Conservation (phyloP, 1,284 basidiomycete genomes). For the Fomitopsis palustris region DNA sequence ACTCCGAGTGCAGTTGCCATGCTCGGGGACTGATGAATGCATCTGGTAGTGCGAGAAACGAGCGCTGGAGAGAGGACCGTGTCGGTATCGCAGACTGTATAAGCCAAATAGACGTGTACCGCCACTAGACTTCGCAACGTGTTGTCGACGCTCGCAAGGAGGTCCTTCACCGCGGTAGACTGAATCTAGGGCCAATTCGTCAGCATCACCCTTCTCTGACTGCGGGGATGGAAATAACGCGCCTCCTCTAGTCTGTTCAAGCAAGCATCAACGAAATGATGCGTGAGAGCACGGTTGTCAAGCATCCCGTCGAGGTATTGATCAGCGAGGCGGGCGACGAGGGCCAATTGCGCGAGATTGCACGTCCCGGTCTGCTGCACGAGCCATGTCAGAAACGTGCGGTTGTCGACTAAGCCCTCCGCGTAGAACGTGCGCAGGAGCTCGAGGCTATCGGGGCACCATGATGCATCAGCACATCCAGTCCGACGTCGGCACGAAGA, state of each 20-base stretch:
- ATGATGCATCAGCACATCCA: constrained; percentile 1
- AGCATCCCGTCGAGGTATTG: constrained; percentile 78
- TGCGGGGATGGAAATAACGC: constrained; percentile 8
- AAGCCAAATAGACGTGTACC: constrained; percentile 34
- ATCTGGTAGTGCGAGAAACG: constrained; percentile 64
- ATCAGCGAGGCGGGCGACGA: constrained; percentile 74
- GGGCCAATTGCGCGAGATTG: constrained; percentile 84
- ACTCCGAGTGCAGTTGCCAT: constrained; percentile 51
- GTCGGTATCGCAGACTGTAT: not conserved
- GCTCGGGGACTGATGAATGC: constrained; percentile 70
- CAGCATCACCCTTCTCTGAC: not conserved
- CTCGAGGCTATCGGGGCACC: constrained; percentile 49
- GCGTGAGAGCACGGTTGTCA: constrained; percentile 59
- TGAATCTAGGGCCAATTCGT: constrained; percentile 41
- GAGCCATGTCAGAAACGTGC: constrained; percentile 81
- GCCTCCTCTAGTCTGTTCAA: constrained; percentile 71
- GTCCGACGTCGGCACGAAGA: not conserved
- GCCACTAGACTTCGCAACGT: constrained; percentile 56
- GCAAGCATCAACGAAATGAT: constrained; percentile 66
- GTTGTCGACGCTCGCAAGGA: constrained; percentile 52
- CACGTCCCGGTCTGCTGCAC: constrained; percentile 73
- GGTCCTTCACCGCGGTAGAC: constrained; percentile 45
- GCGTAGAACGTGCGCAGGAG: constrained; percentile 78
- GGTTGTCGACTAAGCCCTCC: constrained; percentile 80
- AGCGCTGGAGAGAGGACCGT: constrained; percentile 38